Percentiles rank a stretch among this genome's conserved stretches.
Conservation (phyloP, 768 basidiomycete genomes). For the Tulasnella sp. region DNA sequence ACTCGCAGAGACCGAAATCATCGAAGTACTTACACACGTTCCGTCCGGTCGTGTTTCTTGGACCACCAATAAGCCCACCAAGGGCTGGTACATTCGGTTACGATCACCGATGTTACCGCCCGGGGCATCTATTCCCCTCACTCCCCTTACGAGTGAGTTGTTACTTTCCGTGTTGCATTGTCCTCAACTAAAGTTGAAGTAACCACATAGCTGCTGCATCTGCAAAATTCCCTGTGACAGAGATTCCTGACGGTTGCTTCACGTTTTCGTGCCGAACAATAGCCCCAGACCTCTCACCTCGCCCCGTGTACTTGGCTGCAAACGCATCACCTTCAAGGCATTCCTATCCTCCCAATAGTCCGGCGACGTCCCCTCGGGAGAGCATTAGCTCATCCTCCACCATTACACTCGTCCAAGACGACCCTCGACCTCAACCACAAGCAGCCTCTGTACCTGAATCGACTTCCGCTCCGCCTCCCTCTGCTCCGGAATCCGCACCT, state of each 20-base stretch:
- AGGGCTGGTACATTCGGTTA: slow-evolving; percentile 84
- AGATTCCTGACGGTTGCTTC: slow-evolving; percentile 44
- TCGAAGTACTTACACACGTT: slow-evolving; percentile 51
- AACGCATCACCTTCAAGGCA: not conserved
- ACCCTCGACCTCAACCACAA: not conserved
- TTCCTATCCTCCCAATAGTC: slow-evolving; percentile 24
- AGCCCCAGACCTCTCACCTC: slow-evolving; percentile 34
- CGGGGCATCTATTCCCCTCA: slow-evolving; percentile 46
- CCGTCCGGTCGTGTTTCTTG: slow-evolving; percentile 55
- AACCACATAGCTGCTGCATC: not conserved
- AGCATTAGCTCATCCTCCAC: slow-evolving; percentile 28
- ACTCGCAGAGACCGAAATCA: slow-evolving; percentile 71
- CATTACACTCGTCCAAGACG: slow-evolving; percentile 21
- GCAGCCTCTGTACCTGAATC: slow-evolving; percentile 41
- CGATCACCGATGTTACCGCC: slow-evolving; percentile 72
- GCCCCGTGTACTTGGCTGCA: slow-evolving; percentile 22
- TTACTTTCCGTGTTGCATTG: slow-evolving; percentile 33
- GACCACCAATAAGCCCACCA: slow-evolving; percentile 76
- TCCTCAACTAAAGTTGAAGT: not conserved
- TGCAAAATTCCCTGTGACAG: slow-evolving; percentile 33
- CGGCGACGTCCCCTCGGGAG: slow-evolving; percentile 19
- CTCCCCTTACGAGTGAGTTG: slow-evolving; percentile 44
- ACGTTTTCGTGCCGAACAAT: slow-evolving; percentile 47
- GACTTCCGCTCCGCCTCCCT: slow-evolving; percentile 47
- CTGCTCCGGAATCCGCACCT: slow-evolving; percentile 37